phyloP scores from a whole-genome alignment of 345 rosid genomes.

The Carallia pectinifolia region DNA sequence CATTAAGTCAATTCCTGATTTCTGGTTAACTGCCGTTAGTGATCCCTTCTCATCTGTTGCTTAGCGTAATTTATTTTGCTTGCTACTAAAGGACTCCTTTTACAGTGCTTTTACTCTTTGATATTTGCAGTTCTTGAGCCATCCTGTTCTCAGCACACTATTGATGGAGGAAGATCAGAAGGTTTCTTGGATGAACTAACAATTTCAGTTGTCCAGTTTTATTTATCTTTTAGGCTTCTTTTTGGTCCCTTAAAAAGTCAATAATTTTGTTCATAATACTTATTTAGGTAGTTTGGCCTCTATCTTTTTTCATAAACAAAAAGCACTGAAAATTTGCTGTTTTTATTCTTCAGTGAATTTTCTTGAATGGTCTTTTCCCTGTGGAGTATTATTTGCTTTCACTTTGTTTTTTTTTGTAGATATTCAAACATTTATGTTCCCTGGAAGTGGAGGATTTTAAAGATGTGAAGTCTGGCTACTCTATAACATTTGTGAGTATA shows the following conservation, averaged over 20 bases:
- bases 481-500: constrained; percentile 75
- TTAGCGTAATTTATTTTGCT: neutral
- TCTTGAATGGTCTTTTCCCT: neutral
- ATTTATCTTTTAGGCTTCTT: no score
- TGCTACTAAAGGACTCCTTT: neutral
- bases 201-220: no score
- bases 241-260: no score
- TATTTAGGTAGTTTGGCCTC: neutral
- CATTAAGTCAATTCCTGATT: constrained; percentile 78
- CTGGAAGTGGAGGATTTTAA: constrained; percentile 85
- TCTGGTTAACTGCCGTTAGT: constrained; percentile 93
- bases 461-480: constrained; percentile 88
- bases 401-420: constrained; percentile 33
- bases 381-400: neutral
- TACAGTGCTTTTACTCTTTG: neutral
- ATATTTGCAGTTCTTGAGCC: constrained; percentile 70
- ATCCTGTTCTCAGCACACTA: constrained; percentile 76
- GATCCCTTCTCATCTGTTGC: constrained; percentile 4
- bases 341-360: neutral
- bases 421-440: constrained; percentile 64
- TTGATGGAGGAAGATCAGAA: constrained; percentile 88
- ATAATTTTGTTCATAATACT: no score
- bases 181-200: constrained; percentile 36
- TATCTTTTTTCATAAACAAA: neutral
- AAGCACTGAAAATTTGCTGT: neutral